phyloP scores from a whole-genome alignment of 345 rosid species.

The Garcia nutans region DNA sequence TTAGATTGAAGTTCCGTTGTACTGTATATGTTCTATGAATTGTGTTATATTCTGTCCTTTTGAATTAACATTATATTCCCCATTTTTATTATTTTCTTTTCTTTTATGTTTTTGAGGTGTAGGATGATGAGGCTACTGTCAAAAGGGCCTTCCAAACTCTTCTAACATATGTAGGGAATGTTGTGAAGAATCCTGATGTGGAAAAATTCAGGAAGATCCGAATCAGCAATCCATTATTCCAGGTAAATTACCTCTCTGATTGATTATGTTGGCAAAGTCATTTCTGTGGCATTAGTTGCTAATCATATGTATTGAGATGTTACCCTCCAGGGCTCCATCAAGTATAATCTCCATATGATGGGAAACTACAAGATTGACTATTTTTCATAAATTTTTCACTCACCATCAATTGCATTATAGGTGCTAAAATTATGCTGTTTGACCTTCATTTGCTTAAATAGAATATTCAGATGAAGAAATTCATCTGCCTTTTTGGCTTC shows the following conservation, averaged over 20 bases:
- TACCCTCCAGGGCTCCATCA: neutral
- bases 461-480: neutral
- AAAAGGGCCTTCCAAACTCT: slow-evolving; percentile 68
- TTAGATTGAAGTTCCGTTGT: neutral
- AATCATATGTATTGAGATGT: neutral
- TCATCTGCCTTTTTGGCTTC: too few relatives aligned
- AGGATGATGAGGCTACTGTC: slow-evolving; percentile 60
- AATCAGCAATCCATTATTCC: slow-evolving; percentile 56
- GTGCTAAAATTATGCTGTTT: too few relatives aligned
- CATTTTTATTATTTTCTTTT: neutral
- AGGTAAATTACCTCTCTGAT: slow-evolving; percentile 30
- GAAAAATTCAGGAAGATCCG: slow-evolving; percentile 78
- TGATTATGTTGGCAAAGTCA: neutral
- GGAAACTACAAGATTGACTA: neutral
- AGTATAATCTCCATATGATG: neutral
- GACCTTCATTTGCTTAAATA: neutral
- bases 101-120: slow-evolving; percentile 6
- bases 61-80: neutral
- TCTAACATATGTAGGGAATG: slow-evolving; percentile 58
- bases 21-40: neutral
- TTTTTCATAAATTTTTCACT: too few relatives aligned
- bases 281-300: neutral
- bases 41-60: neutral
- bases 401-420: neutral
- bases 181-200: slow-evolving; percentile 47